These are phyloP conservation scores for Metschnikowia reukaufii DNA, from an alignment of 805 yeast species.

Conservation along the genomic window DNA sequence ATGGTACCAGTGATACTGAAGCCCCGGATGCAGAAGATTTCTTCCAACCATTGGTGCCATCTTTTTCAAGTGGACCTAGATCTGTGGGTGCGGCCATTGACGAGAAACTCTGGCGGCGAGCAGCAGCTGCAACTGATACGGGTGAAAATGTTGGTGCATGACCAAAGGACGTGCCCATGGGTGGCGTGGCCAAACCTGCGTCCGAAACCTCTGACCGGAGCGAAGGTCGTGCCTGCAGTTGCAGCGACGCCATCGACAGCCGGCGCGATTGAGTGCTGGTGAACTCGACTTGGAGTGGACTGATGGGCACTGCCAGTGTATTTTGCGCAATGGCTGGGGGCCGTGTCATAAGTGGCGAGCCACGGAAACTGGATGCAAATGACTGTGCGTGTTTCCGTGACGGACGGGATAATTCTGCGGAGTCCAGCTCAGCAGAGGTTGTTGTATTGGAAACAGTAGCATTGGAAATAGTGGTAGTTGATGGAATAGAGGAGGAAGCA, in stretches of 20 bases:
- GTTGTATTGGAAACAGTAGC: too few relatives aligned
- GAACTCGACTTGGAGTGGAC: slow-evolving; percentile 17
- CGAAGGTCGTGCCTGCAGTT: too few relatives aligned
- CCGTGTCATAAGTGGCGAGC: slow-evolving; percentile 12
- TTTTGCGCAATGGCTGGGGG: slow-evolving; percentile 11
- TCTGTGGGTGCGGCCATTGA: slow-evolving; percentile 1
- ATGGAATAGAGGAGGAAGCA: too few relatives aligned
- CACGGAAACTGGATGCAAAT: slow-evolving; percentile 13
- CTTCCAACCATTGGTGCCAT: too few relatives aligned
- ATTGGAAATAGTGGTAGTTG: too few relatives aligned
- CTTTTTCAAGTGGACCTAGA: background rate
- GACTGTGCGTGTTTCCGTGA: slow-evolving; percentile 15
- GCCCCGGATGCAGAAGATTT: too few relatives aligned
- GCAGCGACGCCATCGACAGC: slow-evolving; percentile 38
- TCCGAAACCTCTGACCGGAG: too few relatives aligned
- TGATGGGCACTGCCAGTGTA: slow-evolving; percentile 18
- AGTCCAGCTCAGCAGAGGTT: slow-evolving; percentile 2
- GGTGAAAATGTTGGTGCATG: slow-evolving; percentile 14
- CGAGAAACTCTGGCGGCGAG: slow-evolving; percentile 15
- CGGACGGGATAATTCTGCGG: background rate
- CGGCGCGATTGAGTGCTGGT: slow-evolving; percentile 37
- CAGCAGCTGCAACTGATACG: slow-evolving; percentile 1
- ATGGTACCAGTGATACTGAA: too few relatives aligned
- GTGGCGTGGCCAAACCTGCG: too few relatives aligned
- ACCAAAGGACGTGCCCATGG: slow-evolving; percentile 10